These are phyloP conservation scores for Phytopythium mirpurense DNA, from an alignment of 352 stramenopile species.

Conservation along the genomic window DNA sequence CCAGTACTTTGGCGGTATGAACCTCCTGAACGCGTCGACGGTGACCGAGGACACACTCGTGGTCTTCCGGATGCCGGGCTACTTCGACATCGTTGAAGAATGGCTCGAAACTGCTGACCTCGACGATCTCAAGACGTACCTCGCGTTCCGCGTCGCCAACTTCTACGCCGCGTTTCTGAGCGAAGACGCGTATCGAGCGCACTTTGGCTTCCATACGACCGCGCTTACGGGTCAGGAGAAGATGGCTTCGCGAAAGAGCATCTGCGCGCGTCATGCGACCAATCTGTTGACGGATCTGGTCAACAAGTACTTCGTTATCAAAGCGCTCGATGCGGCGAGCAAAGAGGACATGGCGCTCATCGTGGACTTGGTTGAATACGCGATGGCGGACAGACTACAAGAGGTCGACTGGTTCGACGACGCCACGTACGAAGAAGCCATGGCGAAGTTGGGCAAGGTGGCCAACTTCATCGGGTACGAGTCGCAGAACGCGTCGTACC, in stretches of 20 bases:
- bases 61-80: constrained; percentile 4
- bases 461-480: constrained; percentile 27
- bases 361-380: constrained; percentile 71
- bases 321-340: constrained; percentile 60
- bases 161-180: constrained; percentile 82
- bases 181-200: no score
- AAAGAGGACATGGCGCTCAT: constrained; percentile 60
- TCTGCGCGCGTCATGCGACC: constrained; percentile 32
- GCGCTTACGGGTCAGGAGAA: constrained; percentile 47
- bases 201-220: constrained; percentile 84
- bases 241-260: constrained; percentile 1
- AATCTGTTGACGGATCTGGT: constrained; percentile 25
- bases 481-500: constrained; percentile 31
- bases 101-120: constrained; percentile 16
- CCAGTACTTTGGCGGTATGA: constrained; percentile 5
- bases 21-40: constrained; percentile 4
- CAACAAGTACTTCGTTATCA: constrained; percentile 76
- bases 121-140: constrained; percentile 38
- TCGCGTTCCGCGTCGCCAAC: constrained; percentile 40
- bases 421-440: constrained; percentile 55
- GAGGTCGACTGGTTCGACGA: constrained; percentile 89
- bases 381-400: constrained; percentile 72
- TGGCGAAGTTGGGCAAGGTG: constrained; percentile 74
- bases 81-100: constrained; percentile 9
- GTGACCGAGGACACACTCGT: constrained; percentile 5